Conservation (phyloP, 192 early-diverging fungal genomes). For the Phlyctochytrium planicorne region DNA sequence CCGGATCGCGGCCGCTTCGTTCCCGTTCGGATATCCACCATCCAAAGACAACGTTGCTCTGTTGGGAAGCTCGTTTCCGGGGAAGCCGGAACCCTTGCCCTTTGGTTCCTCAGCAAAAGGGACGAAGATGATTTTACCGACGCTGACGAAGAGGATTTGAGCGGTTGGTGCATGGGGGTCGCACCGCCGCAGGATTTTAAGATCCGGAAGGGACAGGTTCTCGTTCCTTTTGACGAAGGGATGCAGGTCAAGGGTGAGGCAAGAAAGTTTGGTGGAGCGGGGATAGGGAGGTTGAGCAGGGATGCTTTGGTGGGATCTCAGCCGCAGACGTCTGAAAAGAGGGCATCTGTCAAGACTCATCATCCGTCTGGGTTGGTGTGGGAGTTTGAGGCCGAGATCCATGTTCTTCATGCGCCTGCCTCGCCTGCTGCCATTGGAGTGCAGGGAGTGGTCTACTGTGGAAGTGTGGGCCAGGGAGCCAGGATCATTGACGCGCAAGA, state of each 20-base stretch:
- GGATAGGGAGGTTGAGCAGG: not conserved
- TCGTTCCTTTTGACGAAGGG: not conserved
- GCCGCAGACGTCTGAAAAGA: not conserved
- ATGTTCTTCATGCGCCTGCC: conserved; percentile 56
- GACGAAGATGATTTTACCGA: no score
- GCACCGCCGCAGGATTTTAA: conserved; percentile 18
- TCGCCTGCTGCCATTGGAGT: conserved; percentile 43
- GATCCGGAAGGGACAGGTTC: conserved; percentile 32
- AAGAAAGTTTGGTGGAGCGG: no score
- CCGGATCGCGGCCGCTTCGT: conserved; percentile 71
- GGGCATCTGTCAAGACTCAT: not conserved
- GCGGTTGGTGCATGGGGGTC: not conserved
- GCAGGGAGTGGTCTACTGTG: conserved; percentile 62
- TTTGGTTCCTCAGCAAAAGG: conserved; percentile 38
- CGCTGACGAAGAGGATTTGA: not conserved
- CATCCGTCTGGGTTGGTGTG: conserved; percentile 14
- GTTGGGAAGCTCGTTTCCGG: conserved; percentile 65
- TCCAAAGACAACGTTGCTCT: conserved; percentile 80
- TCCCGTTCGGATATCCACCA: conserved; percentile 67
- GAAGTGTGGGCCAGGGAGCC: conserved; percentile 56
- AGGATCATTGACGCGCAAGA: conserved; percentile 36
- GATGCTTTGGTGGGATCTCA: not conserved
- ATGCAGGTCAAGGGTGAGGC: not conserved
- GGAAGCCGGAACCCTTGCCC: conserved; percentile 74
- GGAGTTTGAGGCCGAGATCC: conserved; percentile 67